phyloP scores from a whole-genome alignment of 73 alveolate genomes.

The Paramecium sexaurelia region DNA sequence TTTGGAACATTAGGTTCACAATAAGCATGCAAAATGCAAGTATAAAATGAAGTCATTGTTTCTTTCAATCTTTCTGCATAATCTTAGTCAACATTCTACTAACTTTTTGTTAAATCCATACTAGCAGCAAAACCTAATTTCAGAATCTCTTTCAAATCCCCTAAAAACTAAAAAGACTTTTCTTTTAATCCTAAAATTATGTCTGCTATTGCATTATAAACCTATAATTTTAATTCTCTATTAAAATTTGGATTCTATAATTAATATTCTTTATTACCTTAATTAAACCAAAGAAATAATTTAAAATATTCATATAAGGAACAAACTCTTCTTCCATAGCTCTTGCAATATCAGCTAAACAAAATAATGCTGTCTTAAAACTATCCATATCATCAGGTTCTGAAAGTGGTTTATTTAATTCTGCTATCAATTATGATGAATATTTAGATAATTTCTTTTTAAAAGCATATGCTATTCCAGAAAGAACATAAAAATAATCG shows the following conservation, averaged over 20 bases:
- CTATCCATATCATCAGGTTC: slow-evolving; percentile 45
- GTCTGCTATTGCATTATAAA: slow-evolving; percentile 33
- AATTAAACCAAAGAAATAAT: slow-evolving; percentile 16
- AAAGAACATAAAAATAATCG: background rate
- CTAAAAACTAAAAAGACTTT: background rate
- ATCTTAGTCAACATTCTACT: background rate
- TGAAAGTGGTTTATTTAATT: background rate
- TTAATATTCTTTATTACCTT: background rate
- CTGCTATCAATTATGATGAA: background rate
- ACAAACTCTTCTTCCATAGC: slow-evolving; percentile 47
- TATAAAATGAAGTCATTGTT: slow-evolving; percentile 5
- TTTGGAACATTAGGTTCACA: background rate
- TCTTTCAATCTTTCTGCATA: slow-evolving; percentile 47
- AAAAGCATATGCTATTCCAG: slow-evolving; percentile 15
- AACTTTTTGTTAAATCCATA: background rate
- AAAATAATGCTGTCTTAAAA: slow-evolving; percentile 28
- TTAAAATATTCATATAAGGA: slow-evolving; percentile 6
- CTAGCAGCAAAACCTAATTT: slow-evolving; percentile 24
- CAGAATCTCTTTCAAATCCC: background rate
- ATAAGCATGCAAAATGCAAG: slow-evolving; percentile 26
- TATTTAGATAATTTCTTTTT: slow-evolving; percentile 20
- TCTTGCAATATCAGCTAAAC: slow-evolving; percentile 57
- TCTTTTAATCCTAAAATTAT: background rate
- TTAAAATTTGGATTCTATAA: slow-evolving; percentile 29
- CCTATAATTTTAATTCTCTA: slow-evolving; percentile 18